Evolutionary conservation across 2,329 filamentous ascomycete species (phyloP).

Genomic region (Xylariaceae sp.): DNA sequence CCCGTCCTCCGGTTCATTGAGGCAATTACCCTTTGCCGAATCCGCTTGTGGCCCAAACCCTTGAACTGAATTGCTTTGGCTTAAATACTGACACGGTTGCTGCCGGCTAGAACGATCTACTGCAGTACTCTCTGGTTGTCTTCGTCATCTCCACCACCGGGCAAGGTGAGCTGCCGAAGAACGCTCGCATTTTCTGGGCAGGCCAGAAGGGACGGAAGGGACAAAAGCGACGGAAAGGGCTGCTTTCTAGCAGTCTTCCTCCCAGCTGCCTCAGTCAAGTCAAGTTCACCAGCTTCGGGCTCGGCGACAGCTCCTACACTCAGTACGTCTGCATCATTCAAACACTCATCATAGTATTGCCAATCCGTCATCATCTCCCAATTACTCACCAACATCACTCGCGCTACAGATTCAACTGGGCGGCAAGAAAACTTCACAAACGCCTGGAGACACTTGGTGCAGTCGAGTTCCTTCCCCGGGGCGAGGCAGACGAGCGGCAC

Average conservation of each 20-base stretch:
- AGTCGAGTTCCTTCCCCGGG: constrained; percentile 67
- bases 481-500: constrained; percentile 91
- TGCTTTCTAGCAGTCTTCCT: constrained; percentile 74
- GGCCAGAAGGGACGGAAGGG: no score
- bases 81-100: background rate
- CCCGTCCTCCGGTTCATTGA: background rate
- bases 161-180: constrained; percentile 87
- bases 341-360: background rate
- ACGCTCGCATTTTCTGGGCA: constrained; percentile 74
- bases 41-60: background rate
- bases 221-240: constrained; percentile 45
- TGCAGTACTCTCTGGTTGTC: constrained; percentile 58
- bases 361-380: constrained; percentile 9
- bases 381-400: background rate
- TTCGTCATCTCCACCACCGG: constrained; percentile 90
- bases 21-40: background rate
- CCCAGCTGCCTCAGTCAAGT: constrained; percentile 64
- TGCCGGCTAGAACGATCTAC: constrained; percentile 43
- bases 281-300: constrained; percentile 79
- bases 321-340: constrained; percentile 54
- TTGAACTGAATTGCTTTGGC: background rate
- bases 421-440: constrained; percentile 81
- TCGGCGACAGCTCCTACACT: constrained; percentile 91
- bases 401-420: constrained; percentile 76
- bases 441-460: constrained; percentile 81